These are phyloP conservation scores for Anaeromyces robustus DNA, from an alignment of 192 early-diverging fungal genomes.

Conservation along the genomic window DNA sequence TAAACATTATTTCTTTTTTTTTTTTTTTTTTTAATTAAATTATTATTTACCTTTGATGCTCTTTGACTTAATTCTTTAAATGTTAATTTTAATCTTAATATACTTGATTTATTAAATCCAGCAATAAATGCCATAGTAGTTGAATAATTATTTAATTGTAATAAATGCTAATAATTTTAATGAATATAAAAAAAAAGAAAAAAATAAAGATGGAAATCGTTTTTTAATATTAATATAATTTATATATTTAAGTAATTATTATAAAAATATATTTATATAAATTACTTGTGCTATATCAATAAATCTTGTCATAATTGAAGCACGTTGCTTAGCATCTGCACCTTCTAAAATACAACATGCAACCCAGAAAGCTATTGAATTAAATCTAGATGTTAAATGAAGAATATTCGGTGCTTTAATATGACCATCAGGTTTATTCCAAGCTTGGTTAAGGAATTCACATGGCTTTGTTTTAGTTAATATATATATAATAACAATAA, in stretches of 20 bases:
- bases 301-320: conserved; percentile 9
- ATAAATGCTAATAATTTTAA: conserved; percentile 8
- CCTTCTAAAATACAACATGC: conserved; percentile 14
- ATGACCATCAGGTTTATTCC: conserved; percentile 11
- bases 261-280: not conserved
- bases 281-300: conserved; percentile 16
- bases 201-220: not conserved
- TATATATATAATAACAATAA: not conserved
- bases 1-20: no score
- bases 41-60: conserved; percentile 2
- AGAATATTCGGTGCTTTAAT: conserved; percentile 12
- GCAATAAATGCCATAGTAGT: conserved; percentile 23
- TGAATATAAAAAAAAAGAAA: not conserved
- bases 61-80: conserved; percentile 12
- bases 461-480: conserved; percentile 10
- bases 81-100: conserved; percentile 13
- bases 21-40: not conserved
- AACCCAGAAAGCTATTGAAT: conserved; percentile 18
- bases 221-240: no score
- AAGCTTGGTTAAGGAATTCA: conserved; percentile 18
- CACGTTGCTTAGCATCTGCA: conserved; percentile 13
- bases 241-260: no score
- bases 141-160: conserved; percentile 18
- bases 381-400: conserved; percentile 15
- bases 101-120: conserved; percentile 18